These are phyloP conservation scores for Akanthomyces lecanii DNA, from an alignment of 2,329 filamentous ascomycete species.

Conservation along the genomic window DNA sequence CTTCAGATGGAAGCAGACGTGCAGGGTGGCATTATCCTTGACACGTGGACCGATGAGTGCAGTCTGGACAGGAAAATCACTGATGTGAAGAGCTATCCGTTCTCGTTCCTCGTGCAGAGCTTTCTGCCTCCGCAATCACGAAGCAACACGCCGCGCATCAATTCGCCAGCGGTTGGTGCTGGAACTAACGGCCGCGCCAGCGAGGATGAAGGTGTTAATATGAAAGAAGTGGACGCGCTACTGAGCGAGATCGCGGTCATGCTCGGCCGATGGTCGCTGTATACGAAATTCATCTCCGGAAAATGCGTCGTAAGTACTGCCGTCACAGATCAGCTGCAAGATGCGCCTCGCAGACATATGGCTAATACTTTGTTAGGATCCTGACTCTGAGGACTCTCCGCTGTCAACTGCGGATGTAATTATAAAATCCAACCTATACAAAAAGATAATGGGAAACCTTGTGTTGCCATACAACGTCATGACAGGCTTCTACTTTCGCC, in stretches of 20 bases:
- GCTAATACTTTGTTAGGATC: conserved; percentile 39
- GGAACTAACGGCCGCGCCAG: conserved; percentile 54
- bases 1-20: conserved; percentile 93
- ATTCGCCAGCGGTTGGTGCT: conserved; percentile 66
- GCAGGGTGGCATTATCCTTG: conserved; percentile 90
- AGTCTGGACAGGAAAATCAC: conserved; percentile 80
- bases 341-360: conserved; percentile 14
- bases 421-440: conserved; percentile 70
- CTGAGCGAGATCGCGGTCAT: conserved; percentile 87
- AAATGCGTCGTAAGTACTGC: conserved; percentile 69
- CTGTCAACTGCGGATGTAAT: conserved; percentile 71
- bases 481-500: conserved; percentile 93
- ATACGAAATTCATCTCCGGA: conserved; percentile 79
- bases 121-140: conserved; percentile 71
- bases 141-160: conserved; percentile 61
- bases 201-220: conserved; percentile 91
- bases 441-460: conserved; percentile 72
- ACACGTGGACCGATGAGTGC: conserved; percentile 92
- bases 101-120: conserved; percentile 94
- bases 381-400: conserved; percentile 48
- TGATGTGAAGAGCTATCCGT: conserved; percentile 96
- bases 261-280: conserved; percentile 89
- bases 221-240: conserved; percentile 90
- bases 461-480: conserved; percentile 81
- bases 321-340: neutral